Base-by-base conservation (phyloP, 2,329 filamentous ascomycete species). In the Chrysoporthe austroafricana region DNA sequence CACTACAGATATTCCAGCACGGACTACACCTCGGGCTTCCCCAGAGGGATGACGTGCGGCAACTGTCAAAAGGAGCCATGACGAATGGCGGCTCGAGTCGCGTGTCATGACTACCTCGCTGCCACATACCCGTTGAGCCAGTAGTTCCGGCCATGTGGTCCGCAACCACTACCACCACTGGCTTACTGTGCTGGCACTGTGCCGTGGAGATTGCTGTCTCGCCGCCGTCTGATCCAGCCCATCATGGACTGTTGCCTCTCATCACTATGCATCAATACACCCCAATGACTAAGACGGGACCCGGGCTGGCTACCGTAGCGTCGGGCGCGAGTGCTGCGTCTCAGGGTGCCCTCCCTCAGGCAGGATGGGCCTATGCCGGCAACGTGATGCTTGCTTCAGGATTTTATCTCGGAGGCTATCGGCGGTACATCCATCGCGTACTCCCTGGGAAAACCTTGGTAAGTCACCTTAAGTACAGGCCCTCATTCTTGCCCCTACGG, bases 111-210 rank as follows among this genome's bases (percentile, higher is more conserved):
- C 18, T 26, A 36, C 54, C 54, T 26, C 50, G 50, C 48, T 26
- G 26, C 46, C 50, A 54, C 26, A 26, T 50, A 9, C n/a, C n/a
- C 18, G 21, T 32, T 32, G 56, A 65, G 62, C 65, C 68, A 62
- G 52, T 62, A 32, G 34, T 44, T 58, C 26, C 16, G 50, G 18
- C 62, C 68, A 69, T 64, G 64, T 69, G 68, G 64, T 62, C 62
- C 60, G 48, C 42, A 42, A 50, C 50, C 58, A 46, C n/a, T 39
- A 52, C 36, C 46, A 54, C 60, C 36, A 65, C 62, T 67, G 62
- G 68, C 65, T 65, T 65, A 67, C 68, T 69, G 68, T 69, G 68
- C 65, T 67, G 68, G 63, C 68, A 69, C 68, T 69, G 68, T 69
- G 67, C 64, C 57, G 42, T 52, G 62, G 48, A 57, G 44, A 32